Base-by-base conservation (phyloP, 306 rosid genomes). In the Glycine soja region DNA sequence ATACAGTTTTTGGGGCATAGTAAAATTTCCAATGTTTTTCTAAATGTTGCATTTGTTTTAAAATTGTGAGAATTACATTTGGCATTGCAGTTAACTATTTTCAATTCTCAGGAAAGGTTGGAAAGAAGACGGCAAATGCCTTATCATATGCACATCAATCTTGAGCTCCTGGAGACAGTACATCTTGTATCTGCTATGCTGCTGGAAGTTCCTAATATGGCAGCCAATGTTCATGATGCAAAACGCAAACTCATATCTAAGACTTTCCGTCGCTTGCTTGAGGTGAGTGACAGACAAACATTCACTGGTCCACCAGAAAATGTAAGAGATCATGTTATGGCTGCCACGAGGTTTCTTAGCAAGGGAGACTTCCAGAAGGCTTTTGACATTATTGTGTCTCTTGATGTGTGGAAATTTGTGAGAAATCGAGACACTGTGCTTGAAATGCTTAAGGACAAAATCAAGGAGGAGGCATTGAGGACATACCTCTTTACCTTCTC, bases 51-150 rank as follows among this genome's bases (percentile, higher is more conserved):
- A 3, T 53, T 42, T 51, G 16, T 58, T 63, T 63, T 53, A 11
- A n/a, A 70, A 61, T 52, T 70, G 42, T 18, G 4, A 70, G 62
- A 71, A 64, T 79, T 62, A 18, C 50, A 43, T 30, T 47, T 46
- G 57, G 52, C 15, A 10, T 7, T 15, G 9, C 2, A 24, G 32
- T 19, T n/a, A 48, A 81, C 40, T 30, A 10, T 8, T 14, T 75
- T 12, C 77, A 45, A 43, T 57, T 14, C 32, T 18, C 93, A 96
- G 99, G 99, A 96, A 88, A 92, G 99, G 81, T 79, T 92, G 87
- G 99, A 96, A 90, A 87, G 99, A 83, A 92, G 98, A 76, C 89
- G 99, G 3, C 98, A 93, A 85, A 96, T 96, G 99, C 99, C 99
- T 42, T 96, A 93, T 81, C 99, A 96, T 70, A 96, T 96, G 99